Percentiles rank a stretch among this genome's conserved stretches.
These are phyloP conservation scores for Zopfia rhizophila DNA, from an alignment of 2,329 filamentous ascomycete genomes.

Conservation along the genomic window DNA sequence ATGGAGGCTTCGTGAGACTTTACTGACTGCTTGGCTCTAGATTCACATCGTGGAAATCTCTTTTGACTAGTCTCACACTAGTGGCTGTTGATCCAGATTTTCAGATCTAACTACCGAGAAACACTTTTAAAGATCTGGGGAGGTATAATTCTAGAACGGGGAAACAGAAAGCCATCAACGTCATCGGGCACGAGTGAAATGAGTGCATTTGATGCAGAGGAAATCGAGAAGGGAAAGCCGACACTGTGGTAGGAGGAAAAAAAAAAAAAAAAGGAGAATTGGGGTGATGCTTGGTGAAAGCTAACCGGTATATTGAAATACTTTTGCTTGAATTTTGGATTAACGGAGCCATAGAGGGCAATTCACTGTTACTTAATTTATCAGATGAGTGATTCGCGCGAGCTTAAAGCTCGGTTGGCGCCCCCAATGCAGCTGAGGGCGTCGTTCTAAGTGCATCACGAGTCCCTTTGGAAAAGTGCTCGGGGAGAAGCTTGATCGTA, in stretches of 20 bases:
- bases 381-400: constrained; percentile 5
- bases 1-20: no score
- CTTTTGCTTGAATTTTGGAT: constrained; percentile 4
- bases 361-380: not conserved
- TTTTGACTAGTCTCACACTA: not conserved
- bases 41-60: constrained; percentile 5
- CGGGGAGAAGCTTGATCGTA: constrained; percentile 11
- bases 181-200: constrained; percentile 18
- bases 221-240: constrained; percentile 8
- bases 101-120: constrained; percentile 15
- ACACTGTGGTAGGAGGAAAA: not conserved
- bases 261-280: constrained; percentile 10
- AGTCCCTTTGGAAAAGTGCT: constrained; percentile 13
- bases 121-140: constrained; percentile 6
- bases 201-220: constrained; percentile 4
- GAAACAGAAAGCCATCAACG: constrained; percentile 12
- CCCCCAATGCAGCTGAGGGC: constrained; percentile 23
- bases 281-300: constrained; percentile 8
- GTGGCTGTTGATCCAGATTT: constrained; percentile 15
- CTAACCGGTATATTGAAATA: constrained; percentile 13
- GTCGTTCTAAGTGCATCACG: constrained; percentile 26
- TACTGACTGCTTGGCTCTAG: not conserved
- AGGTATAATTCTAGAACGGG: constrained; percentile 8
- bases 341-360: no score
- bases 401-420: constrained; percentile 24